These are phyloP conservation scores for Verticillium albo-atrum DNA, from an alignment of 2,329 filamentous ascomycete genomes.

Conservation along the genomic window DNA sequence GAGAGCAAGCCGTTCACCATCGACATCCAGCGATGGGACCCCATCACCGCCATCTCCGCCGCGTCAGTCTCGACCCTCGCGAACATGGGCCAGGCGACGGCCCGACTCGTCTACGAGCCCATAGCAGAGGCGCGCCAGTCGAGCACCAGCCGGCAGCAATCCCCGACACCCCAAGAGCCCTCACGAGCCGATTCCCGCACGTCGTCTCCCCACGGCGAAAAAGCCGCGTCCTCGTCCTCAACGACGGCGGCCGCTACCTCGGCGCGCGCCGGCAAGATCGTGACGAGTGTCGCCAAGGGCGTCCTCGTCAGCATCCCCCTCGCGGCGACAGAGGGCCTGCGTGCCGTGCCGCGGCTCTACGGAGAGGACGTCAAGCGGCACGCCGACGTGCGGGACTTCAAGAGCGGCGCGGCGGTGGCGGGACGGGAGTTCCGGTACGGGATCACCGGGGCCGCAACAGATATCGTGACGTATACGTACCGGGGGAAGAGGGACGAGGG, in stretches of 20 bases:
- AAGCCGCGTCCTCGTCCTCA: neutral
- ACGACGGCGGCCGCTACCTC: neutral
- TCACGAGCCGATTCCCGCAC: neutral
- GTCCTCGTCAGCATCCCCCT: constrained; percentile 11
- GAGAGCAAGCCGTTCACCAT: constrained; percentile 7
- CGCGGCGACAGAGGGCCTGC: constrained; percentile 12
- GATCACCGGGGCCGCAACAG: constrained; percentile 9
- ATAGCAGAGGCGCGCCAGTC: neutral
- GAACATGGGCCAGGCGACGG: constrained; percentile 7
- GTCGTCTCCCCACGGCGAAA: neutral
- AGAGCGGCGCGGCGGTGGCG: constrained; percentile 11
- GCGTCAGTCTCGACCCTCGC: constrained; percentile 10
- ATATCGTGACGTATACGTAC: constrained; percentile 12
- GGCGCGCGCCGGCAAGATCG: neutral
- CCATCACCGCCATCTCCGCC: constrained; percentile 11
- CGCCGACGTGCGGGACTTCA: constrained; percentile 7
- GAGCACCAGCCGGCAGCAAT: neutral
- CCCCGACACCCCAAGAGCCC: neutral
- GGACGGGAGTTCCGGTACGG: constrained; percentile 10
- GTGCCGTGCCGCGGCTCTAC: constrained; percentile 13
- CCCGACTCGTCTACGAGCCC: constrained; percentile 7
- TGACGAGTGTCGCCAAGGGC: neutral
- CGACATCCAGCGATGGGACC: constrained; percentile 11
- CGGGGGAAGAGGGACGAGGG: constrained; percentile 10
- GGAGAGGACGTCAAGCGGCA: constrained; percentile 11